phyloP scores from a whole-genome alignment of 768 basidiomycete genomes.

The Clitopilus passeckerianus region DNA sequence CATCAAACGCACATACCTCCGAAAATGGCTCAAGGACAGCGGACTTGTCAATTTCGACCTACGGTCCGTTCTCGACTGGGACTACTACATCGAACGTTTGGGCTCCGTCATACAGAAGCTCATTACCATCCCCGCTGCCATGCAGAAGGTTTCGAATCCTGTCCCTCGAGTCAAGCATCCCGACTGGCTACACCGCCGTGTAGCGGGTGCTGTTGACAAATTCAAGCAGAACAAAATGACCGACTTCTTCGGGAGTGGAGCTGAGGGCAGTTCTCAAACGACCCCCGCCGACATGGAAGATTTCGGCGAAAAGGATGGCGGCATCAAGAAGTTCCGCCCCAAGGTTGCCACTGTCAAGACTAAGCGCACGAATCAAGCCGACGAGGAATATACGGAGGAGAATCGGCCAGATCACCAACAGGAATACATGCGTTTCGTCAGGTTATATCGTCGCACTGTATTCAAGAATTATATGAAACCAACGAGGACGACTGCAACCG shows the following conservation, averaged over 20 bases:
- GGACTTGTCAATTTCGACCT: conserved; percentile 84
- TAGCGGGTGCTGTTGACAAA: conserved; percentile 87
- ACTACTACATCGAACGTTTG: conserved; percentile 95
- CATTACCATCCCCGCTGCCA: conserved; percentile 97
- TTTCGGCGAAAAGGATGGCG: conserved; percentile 22
- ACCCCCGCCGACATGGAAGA: conserved; percentile 60
- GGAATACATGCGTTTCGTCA: too few relatives aligned
- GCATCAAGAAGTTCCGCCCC: conserved; percentile 17
- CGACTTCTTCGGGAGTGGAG: conserved; percentile 72
- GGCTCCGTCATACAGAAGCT: conserved; percentile 98
- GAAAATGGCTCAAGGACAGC: conserved; percentile 96
- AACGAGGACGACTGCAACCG: neutral
- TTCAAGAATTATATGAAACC: too few relatives aligned
- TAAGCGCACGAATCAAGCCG: conserved; percentile 42
- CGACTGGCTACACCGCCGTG: conserved; percentile 92
- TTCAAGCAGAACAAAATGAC: conserved; percentile 98
- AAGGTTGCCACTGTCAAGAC: conserved; percentile 53
- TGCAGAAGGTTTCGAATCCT: conserved; percentile 96
- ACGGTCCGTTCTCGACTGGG: conserved; percentile 94
- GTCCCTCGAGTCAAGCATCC: conserved; percentile 95
- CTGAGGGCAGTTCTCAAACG: conserved; percentile 18
- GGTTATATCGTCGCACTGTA: too few relatives aligned
- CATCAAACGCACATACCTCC: conserved; percentile 84
- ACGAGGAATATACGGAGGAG: conserved; percentile 20
- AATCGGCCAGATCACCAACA: conserved; percentile 59